Base-by-base conservation (phyloP, 495 filamentous ascomycete genomes). In the Xylaria sp. region DNA sequence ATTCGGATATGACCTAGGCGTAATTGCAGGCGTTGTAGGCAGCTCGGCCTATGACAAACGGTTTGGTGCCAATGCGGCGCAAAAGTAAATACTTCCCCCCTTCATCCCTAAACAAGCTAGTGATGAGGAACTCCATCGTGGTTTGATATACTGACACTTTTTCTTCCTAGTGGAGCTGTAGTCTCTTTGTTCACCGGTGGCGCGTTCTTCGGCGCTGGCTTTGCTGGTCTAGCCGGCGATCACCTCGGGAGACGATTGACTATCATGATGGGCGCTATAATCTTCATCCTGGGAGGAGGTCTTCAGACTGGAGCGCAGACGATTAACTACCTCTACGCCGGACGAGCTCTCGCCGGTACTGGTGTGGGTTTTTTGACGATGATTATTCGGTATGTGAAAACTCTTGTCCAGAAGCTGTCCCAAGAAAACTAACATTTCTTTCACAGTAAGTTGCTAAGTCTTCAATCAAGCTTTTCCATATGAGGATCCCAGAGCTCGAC, bases 111-210 rank as follows among this genome's bases (percentile, higher is more conserved):
- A 35, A 35, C 35, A 1, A n/a, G 19, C 11, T 35, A 35, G 53
- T 33, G 15, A 11, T 37, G 11, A 31, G 14, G 5, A 55, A 14
- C 11, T 17, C 17, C 17, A 37, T 35, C 40, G 24, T 58, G 33
- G 14, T 24, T n/a, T 21, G 8, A 12, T 24, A 3, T 58, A 24
- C 52, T 75, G 35, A 74, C 61, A 31, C 46, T 14, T 21, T n/a
- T 53, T 21, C 35, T 43, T 33, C 21, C 2, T 68, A 90, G 88
- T 58, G 90, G 90, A 63, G 82, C 90, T 43, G 90, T 92, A 0
- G 90, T 92, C 19, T 90, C 90, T 0, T 80, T 92, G 57, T 93
- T 93, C 79, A 93, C 90, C 0, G 90, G 90, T 61, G 84, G 89
- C 43, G 85, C 84, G 7, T 88, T 88, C 80, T 85, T 85, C 72